Percentiles rank a stretch among this genome's conserved stretches.
Conservation (phyloP, 495 filamentous ascomycete genomes). For the Copromyces sp. region DNA sequence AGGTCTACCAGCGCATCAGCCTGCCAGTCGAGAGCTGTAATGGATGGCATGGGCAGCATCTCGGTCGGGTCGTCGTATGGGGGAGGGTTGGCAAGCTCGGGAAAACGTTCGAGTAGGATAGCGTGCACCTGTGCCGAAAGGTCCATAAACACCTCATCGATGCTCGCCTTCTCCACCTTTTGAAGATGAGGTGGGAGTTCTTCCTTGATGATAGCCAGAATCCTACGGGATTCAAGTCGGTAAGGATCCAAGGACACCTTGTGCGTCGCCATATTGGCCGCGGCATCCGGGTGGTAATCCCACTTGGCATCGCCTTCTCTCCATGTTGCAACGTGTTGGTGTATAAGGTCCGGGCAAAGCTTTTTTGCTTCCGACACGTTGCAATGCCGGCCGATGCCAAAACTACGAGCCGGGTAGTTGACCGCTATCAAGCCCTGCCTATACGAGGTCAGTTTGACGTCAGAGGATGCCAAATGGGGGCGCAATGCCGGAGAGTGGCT, state of each 20-base stretch:
- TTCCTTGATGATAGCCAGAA: conserved; percentile 73
- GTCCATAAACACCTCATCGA: conserved; percentile 89
- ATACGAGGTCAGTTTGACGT: neutral
- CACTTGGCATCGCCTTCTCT: conserved; percentile 81
- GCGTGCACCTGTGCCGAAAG: conserved; percentile 71
- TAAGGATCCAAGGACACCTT: conserved; percentile 95
- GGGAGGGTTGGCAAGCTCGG: conserved; percentile 53
- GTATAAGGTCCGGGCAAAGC: conserved; percentile 69
- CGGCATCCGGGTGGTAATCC: conserved; percentile 78
- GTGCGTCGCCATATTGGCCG: conserved; percentile 65
- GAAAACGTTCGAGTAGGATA: conserved; percentile 66
- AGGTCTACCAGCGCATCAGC: conserved; percentile 70
- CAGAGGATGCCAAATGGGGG: neutral
- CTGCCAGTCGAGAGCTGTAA: conserved; percentile 70
- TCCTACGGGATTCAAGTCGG: conserved; percentile 71
- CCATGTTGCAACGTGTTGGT: conserved; percentile 94
- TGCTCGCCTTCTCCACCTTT: conserved; percentile 79
- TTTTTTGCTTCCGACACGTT: conserved; percentile 76
- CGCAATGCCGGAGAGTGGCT: conserved; percentile 5
- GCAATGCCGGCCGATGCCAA: conserved; percentile 66
- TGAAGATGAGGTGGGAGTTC: conserved; percentile 52
- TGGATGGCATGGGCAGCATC: conserved; percentile 60
- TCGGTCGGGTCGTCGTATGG: conserved; percentile 64
- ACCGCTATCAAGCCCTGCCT: conserved; percentile 81
- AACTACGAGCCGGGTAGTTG: conserved; percentile 83